Evolutionary conservation across 768 basidiomycete species (phyloP), one percentile per base, ranked within the genome.

Genomic region (Tulasnella sp.): DNA sequence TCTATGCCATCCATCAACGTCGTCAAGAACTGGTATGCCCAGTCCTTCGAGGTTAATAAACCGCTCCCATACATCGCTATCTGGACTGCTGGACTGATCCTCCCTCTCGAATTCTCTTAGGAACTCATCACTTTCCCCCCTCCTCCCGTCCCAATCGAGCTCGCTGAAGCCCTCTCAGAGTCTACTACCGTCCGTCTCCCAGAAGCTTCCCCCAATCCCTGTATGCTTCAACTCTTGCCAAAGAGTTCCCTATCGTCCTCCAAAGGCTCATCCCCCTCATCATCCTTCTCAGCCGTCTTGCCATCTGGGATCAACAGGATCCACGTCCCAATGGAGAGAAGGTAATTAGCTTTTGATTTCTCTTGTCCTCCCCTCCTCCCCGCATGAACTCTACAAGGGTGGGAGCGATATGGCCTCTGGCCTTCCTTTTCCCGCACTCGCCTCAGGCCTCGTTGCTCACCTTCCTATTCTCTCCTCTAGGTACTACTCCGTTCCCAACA

Each of bases 1-100:
- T 86, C 86, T 62, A 97, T 97, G 96, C 88, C 90, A 0, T 91
- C 90, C 42, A 98, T 99, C 75, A 87, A 88, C 72, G 95, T 92
- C 78, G 92, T 99, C 73, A 95, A 95, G 83, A 90, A 96, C 77
- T 99, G 97, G 97, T 99, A 99, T 80, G 96, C 96, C 0, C 94
- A 98, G 83, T 94, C 92, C 17, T 98, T 99, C 80, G 92, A 98
- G 86, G 96, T 95, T 69, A 67, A 59, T 59, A 88, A 82, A 37
- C 14, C 12, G 16, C 6, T 40, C 26, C 4, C n/a, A 40, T 19
- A 35, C 16, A 68, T 44, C 35, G 67, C 37, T 64, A 52, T 71
- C 67, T 11, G 26, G 14, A 40, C 37, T 16, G n/a, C 62, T 9
- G 16, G 9, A 32, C 69, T 36, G 32, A 70, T 17, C 67, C 26